Percentiles rank a stretch among this genome's conserved stretches.
phyloP scores from a whole-genome alignment of 2,329 filamentous ascomycete species.

The Nigrograna mackinnonii region DNA sequence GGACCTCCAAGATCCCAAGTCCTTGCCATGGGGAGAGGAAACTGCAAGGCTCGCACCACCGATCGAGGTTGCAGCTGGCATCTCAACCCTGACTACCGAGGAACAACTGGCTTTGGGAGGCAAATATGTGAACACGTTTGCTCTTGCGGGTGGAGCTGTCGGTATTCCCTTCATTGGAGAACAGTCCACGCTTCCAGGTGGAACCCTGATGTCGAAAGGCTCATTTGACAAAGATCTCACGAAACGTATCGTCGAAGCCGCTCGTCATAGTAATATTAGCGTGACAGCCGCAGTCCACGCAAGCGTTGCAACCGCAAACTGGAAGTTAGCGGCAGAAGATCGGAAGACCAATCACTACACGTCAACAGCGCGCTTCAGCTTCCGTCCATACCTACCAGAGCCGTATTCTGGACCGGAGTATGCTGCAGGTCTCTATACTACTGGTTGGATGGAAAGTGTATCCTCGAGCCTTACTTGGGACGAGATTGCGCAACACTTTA shows the following conservation, averaged over 20 bases:
- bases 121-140: not conserved
- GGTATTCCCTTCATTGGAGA: not conserved
- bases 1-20: not conserved
- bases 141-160: not conserved
- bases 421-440: not conserved
- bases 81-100: not conserved
- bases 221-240: not conserved
- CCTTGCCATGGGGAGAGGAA: slow-evolving; percentile 2
- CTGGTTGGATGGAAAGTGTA: slow-evolving; percentile 2
- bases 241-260: not conserved
- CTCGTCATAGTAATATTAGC: not conserved
- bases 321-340: not conserved
- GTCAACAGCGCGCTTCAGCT: not conserved
- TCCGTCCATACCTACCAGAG: not conserved
- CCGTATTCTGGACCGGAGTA: not conserved
- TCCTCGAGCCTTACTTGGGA: not conserved
- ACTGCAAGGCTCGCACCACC: not conserved
- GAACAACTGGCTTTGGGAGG: not conserved
- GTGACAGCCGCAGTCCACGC: slow-evolving; percentile 2
- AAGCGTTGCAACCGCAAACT: slow-evolving; percentile 2
- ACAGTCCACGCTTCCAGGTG: not conserved
- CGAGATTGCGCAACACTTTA: not conserved
- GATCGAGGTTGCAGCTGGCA: slow-evolving; percentile 1
- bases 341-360: slow-evolving; percentile 1
- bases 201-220: not conserved